phyloP scores from a whole-genome alignment of 306 rosid species.

The Cucumis hystrix region DNA sequence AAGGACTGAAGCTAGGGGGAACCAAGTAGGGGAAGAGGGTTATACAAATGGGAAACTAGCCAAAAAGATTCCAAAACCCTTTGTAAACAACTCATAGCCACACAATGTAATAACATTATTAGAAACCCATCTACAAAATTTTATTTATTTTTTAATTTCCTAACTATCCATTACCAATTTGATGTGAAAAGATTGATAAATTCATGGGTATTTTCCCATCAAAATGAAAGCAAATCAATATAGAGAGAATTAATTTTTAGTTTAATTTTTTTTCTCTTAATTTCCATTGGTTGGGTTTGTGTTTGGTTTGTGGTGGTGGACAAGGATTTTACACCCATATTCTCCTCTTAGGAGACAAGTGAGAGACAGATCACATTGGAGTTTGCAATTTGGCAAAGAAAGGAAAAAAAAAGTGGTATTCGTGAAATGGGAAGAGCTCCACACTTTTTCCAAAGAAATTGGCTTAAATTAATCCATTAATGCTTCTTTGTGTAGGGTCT shows the following conservation, averaged over 20 bases:
- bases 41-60: background rate
- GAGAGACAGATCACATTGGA: conserved; percentile 13
- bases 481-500: conserved; percentile 16
- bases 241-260: background rate
- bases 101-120: background rate
- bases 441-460: background rate
- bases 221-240: background rate
- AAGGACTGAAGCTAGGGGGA: background rate
- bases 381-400: conserved; percentile 15
- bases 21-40: background rate
- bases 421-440: background rate
- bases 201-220: conserved; percentile 13
- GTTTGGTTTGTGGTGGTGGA: conserved; percentile 7
- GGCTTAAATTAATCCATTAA: conserved; percentile 6
- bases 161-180: conserved; percentile 4
- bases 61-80: background rate
- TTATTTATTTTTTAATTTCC: background rate
- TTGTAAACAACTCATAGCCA: background rate
- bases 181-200: conserved; percentile 36
- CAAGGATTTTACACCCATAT: conserved; percentile 9
- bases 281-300: background rate
- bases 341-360: conserved; percentile 14
- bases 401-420: conserved; percentile 9
- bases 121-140: background rate
- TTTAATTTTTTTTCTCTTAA: background rate